Conservation (phyloP, 495 filamentous ascomycete genomes). For the Jackrogersella minutella region DNA sequence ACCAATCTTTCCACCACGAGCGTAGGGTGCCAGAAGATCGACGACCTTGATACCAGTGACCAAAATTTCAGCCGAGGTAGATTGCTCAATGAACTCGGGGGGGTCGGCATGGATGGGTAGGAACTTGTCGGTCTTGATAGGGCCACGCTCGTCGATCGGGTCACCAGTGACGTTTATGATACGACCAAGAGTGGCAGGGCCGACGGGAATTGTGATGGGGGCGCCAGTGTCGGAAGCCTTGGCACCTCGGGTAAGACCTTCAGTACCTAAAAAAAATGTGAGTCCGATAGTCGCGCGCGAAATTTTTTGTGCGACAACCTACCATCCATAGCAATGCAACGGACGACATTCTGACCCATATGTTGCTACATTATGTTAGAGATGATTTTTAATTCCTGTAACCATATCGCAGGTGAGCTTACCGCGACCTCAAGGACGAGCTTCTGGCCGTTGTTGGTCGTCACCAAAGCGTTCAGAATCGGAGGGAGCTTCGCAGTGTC, state of each 20-base stretch:
- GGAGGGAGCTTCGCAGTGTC: slow-evolving; percentile 91
- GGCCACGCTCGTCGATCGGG: slow-evolving; percentile 99
- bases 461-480: slow-evolving; percentile 96
- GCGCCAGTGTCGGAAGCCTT: slow-evolving; percentile 86
- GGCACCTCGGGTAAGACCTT: slow-evolving; percentile 94
- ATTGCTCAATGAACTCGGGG: slow-evolving; percentile 90
- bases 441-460: slow-evolving; percentile 90
- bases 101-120: slow-evolving; percentile 94
- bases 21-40: slow-evolving; percentile 96
- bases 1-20: slow-evolving; percentile 99
- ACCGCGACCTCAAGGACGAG: slow-evolving; percentile 96
- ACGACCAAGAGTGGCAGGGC: slow-evolving; percentile 92
- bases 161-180: slow-evolving; percentile 99
- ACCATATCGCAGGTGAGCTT: slow-evolving; percentile 56
- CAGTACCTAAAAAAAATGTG: slow-evolving; percentile 77
- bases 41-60: slow-evolving; percentile 99
- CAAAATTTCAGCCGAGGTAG: slow-evolving; percentile 92
- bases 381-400: slow-evolving; percentile 20
- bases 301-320: slow-evolving; percentile 52
- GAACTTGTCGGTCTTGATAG: slow-evolving; percentile 89
- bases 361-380: slow-evolving; percentile 81
- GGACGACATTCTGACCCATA: slow-evolving; percentile 98
- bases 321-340: slow-evolving; percentile 99
- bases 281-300: slow-evolving; percentile 31
- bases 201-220: slow-evolving; percentile 98